Base-by-base conservation (phyloP, 129 eudicot species). In the Flaveria robusta region DNA sequence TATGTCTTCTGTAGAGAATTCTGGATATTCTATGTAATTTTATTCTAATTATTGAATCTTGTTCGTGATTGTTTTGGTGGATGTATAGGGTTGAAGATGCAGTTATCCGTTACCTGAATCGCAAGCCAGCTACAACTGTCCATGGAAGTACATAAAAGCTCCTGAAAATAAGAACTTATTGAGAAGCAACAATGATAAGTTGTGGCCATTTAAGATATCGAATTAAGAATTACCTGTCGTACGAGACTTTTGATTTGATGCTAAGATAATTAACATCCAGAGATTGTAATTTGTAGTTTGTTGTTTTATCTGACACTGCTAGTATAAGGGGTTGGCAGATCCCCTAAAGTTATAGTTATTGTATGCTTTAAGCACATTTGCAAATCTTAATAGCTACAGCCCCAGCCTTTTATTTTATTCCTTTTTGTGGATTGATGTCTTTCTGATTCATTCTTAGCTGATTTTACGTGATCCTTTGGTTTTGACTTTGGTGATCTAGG, bases 71-170 rank as follows among this genome's bases (percentile, higher is more conserved):
- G 15, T 72, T 51, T 77, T 74, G 37, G 62, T 51, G 62, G 70
- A 9, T 77, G 68, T n/a, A 68, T 76, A 93, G 98, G 98, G 98
- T 93, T 80, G 98, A 93, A 78, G 98, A 93, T 85, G 98, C 98
- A 62, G 98, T 90, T 71, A 93, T 93, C 46, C 94, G 97, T n/a
- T 93, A 90, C 79, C 85, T 93, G 81, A 93, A 91, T 60, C 91
- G 96, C 60, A 88, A 82, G 83, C 90, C 96, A 20, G 84, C 88
- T 42, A 70, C 81, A 24, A 90, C 66, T 80, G 64, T 68, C 31
- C 79, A 66, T 74, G 90, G 89, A 80, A 88, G 87, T 89, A 88
- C 87, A 81, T 89, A 84, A 85, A 72, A 12, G 37, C 42, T 42
- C 60, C 23, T 26, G 50, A 69, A 26, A 56, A 11, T 42, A 43